Base-by-base conservation (phyloP, 129 eudicot species). In the Ambrosia trifida region DNA sequence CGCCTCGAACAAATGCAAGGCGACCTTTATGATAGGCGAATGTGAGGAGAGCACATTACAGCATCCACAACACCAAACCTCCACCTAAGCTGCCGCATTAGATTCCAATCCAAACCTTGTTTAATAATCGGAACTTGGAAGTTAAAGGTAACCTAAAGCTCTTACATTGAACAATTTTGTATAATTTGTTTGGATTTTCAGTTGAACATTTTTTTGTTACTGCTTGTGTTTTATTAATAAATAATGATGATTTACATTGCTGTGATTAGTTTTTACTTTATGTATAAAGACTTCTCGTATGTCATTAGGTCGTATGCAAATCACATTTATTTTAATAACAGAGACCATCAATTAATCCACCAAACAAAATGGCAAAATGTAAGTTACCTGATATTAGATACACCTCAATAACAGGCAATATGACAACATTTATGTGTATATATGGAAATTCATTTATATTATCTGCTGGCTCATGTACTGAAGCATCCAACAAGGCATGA, bases 401-500 rank as follows among this genome's bases (percentile, higher is more conserved):
- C 36, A 54, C 13, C 59, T 53, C 12, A 17, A 7, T 19, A 70
- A 70, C 14, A 36, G 0, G 46, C 4, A 12, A 52, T 35, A 7
- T 3, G 60, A 53, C 14, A 20, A 56, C 32, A 53, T 50, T 49
- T 49, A 50, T 50, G 56, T 47, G 3, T 54, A 54, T 54, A 35
- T 36, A 38, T 51, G 6, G 24, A 52, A 52, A n/a, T 18, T 54
- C 32, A 54, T 54, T 18, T n/a, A 49, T 28, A n/a, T 16, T 7
- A 19, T 58, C 52, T 76, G 59, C 70, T 47, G 62, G 32, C 36
- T 77, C 20, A 79, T 70, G 68, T 24, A 24, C 28, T 70, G 78
- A 62, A 84, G 74, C 85, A 84, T 82, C 90, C 90, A 88, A 20
- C 83, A 82, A 16, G 95, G 90, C 72, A 83, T 54, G n/a, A 61